A percentile compares a stretch with the other conserved stretches of the same genome.
These are phyloP conservation scores for Daldinia bambusicola DNA, from an alignment of 495 filamentous ascomycete species.

Conservation along the genomic window DNA sequence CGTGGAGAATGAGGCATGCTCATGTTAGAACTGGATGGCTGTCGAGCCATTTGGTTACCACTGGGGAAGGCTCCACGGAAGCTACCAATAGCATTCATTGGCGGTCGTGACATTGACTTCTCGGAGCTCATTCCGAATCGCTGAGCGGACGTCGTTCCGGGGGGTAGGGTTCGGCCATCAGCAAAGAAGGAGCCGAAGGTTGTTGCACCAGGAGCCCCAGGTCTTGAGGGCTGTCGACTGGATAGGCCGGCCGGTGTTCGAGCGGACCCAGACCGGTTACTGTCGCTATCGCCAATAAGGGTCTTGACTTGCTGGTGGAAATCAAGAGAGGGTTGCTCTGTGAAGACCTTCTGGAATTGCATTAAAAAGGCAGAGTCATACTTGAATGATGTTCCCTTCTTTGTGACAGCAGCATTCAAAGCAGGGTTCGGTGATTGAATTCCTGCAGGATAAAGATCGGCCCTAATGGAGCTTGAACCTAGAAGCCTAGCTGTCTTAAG, in stretches of 20 bases:
- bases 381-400: slow-evolving; percentile 82
- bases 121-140: slow-evolving; percentile 64
- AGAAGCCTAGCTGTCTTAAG: slow-evolving; percentile 89
- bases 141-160: slow-evolving; percentile 74
- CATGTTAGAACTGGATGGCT: slow-evolving; percentile 60
- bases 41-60: slow-evolving; percentile 57
- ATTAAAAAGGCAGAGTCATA: slow-evolving; percentile 96
- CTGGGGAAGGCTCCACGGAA: slow-evolving; percentile 70
- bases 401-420: slow-evolving; percentile 77
- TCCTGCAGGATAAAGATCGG: slow-evolving; percentile 81
- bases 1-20: slow-evolving; percentile 62
- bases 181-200: slow-evolving; percentile 78
- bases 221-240: slow-evolving; percentile 58
- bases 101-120: slow-evolving; percentile 54
- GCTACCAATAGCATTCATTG: slow-evolving; percentile 67
- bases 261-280: slow-evolving; percentile 74
- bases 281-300: slow-evolving; percentile 78
- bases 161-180: slow-evolving; percentile 65
- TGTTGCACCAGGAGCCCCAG: slow-evolving; percentile 51
- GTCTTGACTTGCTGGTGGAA: slow-evolving; percentile 89
- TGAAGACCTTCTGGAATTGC: slow-evolving; percentile 96
- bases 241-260: slow-evolving; percentile 70
- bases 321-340: slow-evolving; percentile 91
- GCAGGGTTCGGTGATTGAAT: slow-evolving; percentile 90
- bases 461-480: slow-evolving; percentile 57